These are phyloP conservation scores for Wickerhamomyces sp. DNA, from an alignment of 1,139 yeast species.

Conservation along the genomic window DNA sequence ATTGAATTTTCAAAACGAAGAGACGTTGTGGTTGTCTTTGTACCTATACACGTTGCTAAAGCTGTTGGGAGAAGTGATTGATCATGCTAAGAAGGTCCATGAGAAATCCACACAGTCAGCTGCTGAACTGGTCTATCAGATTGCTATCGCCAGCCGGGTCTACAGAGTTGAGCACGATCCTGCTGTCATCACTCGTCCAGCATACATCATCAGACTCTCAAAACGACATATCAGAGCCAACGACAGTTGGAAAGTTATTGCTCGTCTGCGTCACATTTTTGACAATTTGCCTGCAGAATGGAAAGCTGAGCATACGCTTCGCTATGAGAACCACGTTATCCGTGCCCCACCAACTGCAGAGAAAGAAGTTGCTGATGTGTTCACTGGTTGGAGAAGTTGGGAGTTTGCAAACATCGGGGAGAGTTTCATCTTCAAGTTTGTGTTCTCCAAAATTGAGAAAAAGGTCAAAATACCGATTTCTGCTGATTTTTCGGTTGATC, in stretches of 20 bases:
- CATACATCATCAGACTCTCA: constrained; percentile 68
- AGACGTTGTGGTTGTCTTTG: constrained; percentile 34
- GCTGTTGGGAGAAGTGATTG: constrained; percentile 25
- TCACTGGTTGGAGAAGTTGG: constrained; percentile 90
- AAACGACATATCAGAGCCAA: constrained; percentile 71
- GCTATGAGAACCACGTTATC: constrained; percentile 18
- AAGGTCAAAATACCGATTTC: background rate
- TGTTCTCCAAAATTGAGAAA: constrained; percentile 26
- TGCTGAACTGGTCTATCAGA: constrained; percentile 44
- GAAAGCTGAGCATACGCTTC: constrained; percentile 27
- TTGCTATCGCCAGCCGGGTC: constrained; percentile 58
- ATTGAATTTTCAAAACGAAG: constrained; percentile 30
- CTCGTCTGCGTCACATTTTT: constrained; percentile 70
- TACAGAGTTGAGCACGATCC: constrained; percentile 76
- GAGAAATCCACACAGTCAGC: constrained; percentile 23
- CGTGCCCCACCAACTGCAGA: constrained; percentile 48
- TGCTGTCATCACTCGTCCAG: constrained; percentile 83
- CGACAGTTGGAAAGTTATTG: constrained; percentile 83
- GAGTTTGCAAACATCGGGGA: constrained; percentile 60
- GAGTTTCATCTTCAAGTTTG: constrained; percentile 44
- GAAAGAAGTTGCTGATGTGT: constrained; percentile 49
- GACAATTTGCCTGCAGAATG: constrained; percentile 54
- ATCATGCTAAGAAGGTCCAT: constrained; percentile 8
- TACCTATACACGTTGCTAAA: constrained; percentile 25
- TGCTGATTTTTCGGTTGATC: constrained; percentile 13